Conservation (phyloP, 176 grass and related monocot species). For the Rhynchospora breviuscula region DNA sequence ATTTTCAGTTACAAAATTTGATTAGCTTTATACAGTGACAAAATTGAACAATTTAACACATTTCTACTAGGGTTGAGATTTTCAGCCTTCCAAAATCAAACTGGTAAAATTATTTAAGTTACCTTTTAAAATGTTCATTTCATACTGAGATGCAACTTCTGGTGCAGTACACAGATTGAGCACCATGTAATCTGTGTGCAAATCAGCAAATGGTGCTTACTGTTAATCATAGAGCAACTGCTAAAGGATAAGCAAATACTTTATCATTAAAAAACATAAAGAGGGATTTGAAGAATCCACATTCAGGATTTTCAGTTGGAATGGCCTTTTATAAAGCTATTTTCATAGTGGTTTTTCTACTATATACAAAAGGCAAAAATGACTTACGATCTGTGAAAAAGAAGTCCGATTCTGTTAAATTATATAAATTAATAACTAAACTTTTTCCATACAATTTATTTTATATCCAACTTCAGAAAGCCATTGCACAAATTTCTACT, state of each 20-base stretch:
- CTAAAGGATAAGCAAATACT: background rate
- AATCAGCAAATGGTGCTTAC: background rate
- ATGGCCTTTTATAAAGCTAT: constrained; percentile 14
- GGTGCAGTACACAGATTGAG: background rate
- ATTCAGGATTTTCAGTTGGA: constrained; percentile 13
- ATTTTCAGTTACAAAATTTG: too few relatives aligned
- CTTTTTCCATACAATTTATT: background rate
- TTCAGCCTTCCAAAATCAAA: background rate
- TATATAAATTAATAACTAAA: background rate
- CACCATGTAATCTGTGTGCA: background rate
- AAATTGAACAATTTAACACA: background rate
- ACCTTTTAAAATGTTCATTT: background rate
- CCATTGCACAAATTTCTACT: background rate
- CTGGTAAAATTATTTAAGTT: background rate
- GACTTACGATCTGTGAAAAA: background rate
- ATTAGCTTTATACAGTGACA: background rate
- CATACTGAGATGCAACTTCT: background rate
- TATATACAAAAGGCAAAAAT: background rate
- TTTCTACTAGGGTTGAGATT: background rate
- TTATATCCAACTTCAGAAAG: background rate
- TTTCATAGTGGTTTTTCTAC: constrained; percentile 7
- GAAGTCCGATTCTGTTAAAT: background rate
- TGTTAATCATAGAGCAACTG: constrained; percentile 2
- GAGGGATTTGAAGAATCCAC: constrained; percentile 14
- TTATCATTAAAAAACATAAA: background rate